Conservation (phyloP, 768 basidiomycete species). For the Cyclocybe aegerita region DNA sequence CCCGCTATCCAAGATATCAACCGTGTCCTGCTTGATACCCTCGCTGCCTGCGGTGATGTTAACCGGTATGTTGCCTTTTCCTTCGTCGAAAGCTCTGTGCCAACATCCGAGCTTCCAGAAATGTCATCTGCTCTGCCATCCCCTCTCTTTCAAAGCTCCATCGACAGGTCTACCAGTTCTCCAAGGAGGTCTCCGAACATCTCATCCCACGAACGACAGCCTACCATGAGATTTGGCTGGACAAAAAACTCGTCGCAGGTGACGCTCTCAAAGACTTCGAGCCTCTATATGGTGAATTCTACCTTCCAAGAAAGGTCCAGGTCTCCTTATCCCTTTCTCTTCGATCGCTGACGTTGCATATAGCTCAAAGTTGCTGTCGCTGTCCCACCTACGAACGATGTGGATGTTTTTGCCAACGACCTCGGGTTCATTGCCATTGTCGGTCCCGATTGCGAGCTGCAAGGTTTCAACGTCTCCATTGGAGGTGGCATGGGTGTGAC, state of each 20-base stretch:
- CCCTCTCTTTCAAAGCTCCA: slow-evolving; percentile 90
- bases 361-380: slow-evolving; percentile 98
- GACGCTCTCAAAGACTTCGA: slow-evolving; percentile 94
- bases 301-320: slow-evolving; percentile 90
- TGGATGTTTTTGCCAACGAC: slow-evolving; percentile 95
- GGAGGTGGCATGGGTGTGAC: slow-evolving; percentile 99
- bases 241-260: slow-evolving; percentile 94
- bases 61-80: slow-evolving; percentile 60
- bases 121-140: slow-evolving; percentile 89
- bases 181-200: slow-evolving; percentile 80
- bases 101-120: slow-evolving; percentile 44
- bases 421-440: slow-evolving; percentile 96
- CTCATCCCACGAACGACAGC: slow-evolving; percentile 89
- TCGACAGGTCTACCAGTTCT: slow-evolving; percentile 77
- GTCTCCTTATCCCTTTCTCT: not conserved
- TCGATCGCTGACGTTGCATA: slow-evolving; percentile 1
- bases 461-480: slow-evolving; percentile 90
- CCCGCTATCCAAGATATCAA: slow-evolving; percentile 97
- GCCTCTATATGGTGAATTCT: slow-evolving; percentile 97
- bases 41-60: slow-evolving; percentile 98
- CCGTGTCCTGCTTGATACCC: slow-evolving; percentile 83
- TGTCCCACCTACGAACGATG: slow-evolving; percentile 94
- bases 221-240: slow-evolving; percentile 99
- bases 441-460: slow-evolving; percentile 68
- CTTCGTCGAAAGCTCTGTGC: not conserved